Percentiles rank a stretch among this genome's conserved stretches.
Evolutionary conservation across 2,329 filamentous ascomycete genomes (phyloP).

Genomic region (Phialemoniopsis sp.): DNA sequence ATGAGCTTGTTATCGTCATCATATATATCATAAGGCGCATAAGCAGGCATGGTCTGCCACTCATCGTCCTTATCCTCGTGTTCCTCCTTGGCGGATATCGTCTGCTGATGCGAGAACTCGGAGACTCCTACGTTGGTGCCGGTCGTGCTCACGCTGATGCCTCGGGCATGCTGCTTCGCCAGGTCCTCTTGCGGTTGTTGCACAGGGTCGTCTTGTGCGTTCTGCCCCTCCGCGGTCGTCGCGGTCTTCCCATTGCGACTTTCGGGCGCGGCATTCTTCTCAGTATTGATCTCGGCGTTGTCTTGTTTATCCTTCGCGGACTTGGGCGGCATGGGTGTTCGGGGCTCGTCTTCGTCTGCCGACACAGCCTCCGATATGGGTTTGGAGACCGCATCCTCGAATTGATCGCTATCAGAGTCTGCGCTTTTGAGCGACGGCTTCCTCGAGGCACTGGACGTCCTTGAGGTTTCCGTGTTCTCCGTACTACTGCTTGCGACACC

Average conservation of each 20-base stretch:
- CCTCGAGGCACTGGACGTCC: conserved; percentile 9
- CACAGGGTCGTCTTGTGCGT: neutral
- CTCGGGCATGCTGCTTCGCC: conserved; percentile 26
- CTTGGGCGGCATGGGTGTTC: conserved; percentile 16
- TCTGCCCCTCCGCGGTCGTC: neutral
- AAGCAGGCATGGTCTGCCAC: conserved; percentile 94
- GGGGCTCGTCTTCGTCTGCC: conserved; percentile 11
- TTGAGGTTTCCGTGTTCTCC: conserved; percentile 1
- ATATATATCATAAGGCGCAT: conserved; percentile 90
- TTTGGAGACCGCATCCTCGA: conserved; percentile 19
- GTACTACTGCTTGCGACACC: conserved; percentile 5
- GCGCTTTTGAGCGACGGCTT: conserved; percentile 7
- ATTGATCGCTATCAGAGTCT: conserved; percentile 19
- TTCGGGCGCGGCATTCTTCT: too few species aligned
- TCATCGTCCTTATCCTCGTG: conserved; percentile 59
- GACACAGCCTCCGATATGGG: conserved; percentile 10
- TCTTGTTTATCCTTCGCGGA: conserved; percentile 5
- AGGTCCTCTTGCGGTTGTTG: conserved; percentile 10
- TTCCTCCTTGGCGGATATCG: conserved; percentile 54
- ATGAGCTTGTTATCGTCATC: conserved; percentile 88
- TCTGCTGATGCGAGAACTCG: conserved; percentile 87
- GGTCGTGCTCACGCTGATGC: conserved; percentile 29
- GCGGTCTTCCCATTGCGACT: neutral
- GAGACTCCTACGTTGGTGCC: conserved; percentile 45
- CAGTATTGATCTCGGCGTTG: neutral